Evolutionary conservation across 23 red algal genomes (phyloP), one percentile per base, ranked within the genome.

Genomic region (Cyanidioschyzon merolae): DNA sequence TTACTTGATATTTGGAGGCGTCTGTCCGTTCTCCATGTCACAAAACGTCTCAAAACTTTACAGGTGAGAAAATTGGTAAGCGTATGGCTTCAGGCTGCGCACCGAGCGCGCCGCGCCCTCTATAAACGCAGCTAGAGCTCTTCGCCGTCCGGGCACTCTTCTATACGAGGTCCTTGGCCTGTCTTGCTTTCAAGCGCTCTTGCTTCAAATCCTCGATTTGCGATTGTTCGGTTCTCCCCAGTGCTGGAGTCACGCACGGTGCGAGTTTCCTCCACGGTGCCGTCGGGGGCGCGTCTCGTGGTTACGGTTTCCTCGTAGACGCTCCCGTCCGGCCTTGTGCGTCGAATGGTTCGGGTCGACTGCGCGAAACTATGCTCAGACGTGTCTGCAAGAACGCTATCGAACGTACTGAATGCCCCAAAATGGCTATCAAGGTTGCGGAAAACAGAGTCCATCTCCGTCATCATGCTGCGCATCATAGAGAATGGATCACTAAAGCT

Each of bases 301-400:
- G 63, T 71, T 27, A 71, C 63, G n/a, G 63, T 71, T 35, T 71
- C 63, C 32, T 71, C 63, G 29, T 71, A 71, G n/a, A 71, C 63
- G n/a, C n/a, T 71, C 16, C 63, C 63, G 63, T 71, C 63, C 12
- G 63, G 32, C 63, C 63, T 25, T 35, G 7, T 7, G n/a, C 63
- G 63, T 27, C 63, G 21, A 25, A 71, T 35, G 63, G 63, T 71
- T 25, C 63, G 63, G n/a, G 63, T 71, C 16, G 63, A 71, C 30
- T 71, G 63, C 29, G 63, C 21, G 63, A 71, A 71, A 3, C n/a
- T 12, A 7, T 35, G 63, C 12, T 71, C 12, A 54, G 21, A 7
- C 12, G 12, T 21, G 12, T 54, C 45, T 21, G 45, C 7, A 7
- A 54, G 21, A 54, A 54, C 12, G 45, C 21, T 54, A 21, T 54